Evolutionary conservation across 2,329 filamentous ascomycete genomes (phyloP).

Genomic region (Calonectria honghensis): DNA sequence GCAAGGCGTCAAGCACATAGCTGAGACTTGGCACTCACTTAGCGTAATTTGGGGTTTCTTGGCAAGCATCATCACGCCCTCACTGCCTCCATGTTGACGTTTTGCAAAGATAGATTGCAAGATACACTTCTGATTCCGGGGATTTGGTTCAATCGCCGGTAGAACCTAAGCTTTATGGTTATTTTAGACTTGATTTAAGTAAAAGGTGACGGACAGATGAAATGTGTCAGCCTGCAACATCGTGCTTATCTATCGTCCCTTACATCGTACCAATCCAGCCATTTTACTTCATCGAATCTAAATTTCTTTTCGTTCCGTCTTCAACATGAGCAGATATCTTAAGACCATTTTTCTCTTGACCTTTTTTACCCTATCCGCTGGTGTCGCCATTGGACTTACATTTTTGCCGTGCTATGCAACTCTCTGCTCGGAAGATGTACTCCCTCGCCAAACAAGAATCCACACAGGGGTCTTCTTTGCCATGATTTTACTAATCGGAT

Average conservation of each 20-base stretch:
- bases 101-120: not conserved
- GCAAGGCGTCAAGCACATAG: not conserved
- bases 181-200: not conserved
- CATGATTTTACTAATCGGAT: not conserved
- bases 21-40: not conserved
- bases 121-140: not conserved
- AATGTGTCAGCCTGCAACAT: too few relatives aligned
- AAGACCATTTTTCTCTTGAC: not conserved
- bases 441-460: constrained; percentile 23
- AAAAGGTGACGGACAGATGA: not conserved
- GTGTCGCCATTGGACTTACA: not conserved
- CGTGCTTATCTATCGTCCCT: not conserved
- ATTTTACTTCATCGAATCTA: not conserved
- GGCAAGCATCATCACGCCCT: constrained; percentile 9
- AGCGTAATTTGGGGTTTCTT: not conserved
- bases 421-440: constrained; percentile 28
- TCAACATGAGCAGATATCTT: not conserved
- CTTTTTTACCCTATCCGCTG: not conserved
- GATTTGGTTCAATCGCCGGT: not conserved
- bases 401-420: constrained; percentile 15
- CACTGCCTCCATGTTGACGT: not conserved
- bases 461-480: constrained; percentile 30
- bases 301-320: not conserved
- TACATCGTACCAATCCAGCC: not conserved
- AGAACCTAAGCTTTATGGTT: not conserved